Conservation (phyloP, 805 yeast genomes). For the Saccharomyces kudriavzevii region DNA sequence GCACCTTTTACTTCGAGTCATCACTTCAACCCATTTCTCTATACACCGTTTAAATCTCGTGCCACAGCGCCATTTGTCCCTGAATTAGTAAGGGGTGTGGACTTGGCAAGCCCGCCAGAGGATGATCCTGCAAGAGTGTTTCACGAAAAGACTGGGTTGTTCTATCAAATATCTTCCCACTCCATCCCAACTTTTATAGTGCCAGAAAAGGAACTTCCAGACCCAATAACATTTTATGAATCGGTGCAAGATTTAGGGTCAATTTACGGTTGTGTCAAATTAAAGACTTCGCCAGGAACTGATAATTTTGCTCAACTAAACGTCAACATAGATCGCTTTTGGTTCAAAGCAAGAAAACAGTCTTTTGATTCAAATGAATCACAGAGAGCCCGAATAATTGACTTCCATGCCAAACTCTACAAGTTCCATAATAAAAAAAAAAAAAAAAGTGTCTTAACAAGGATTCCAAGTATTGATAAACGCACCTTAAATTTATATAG, state of each 20-base stretch:
- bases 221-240: constrained; percentile 20
- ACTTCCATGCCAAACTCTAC: constrained; percentile 41
- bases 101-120: neutral
- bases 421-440: constrained; percentile 34
- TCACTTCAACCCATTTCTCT: constrained; percentile 5
- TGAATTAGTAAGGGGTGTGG: constrained; percentile 5
- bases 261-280: constrained; percentile 20
- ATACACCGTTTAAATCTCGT: constrained; percentile 11
- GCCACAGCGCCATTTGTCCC: constrained; percentile 13
- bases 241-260: constrained; percentile 18
- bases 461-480: constrained; percentile 60
- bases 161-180: constrained; percentile 12
- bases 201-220: constrained; percentile 6
- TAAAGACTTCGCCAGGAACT: constrained; percentile 5
- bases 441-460: constrained; percentile 22
- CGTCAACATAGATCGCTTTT: constrained; percentile 16
- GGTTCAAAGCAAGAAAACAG: constrained; percentile 25
- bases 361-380: constrained; percentile 22
- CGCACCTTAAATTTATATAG: constrained; percentile 57
- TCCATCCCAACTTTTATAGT: constrained; percentile 21
- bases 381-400: constrained; percentile 37
- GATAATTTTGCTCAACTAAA: constrained; percentile 3
- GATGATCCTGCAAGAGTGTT: constrained; percentile 3
- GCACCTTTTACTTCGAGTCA: neutral
- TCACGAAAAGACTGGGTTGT: constrained; percentile 13